Conservation (phyloP, 2,329 filamentous ascomycete genomes). For the Paecilomyces fulvus region DNA sequence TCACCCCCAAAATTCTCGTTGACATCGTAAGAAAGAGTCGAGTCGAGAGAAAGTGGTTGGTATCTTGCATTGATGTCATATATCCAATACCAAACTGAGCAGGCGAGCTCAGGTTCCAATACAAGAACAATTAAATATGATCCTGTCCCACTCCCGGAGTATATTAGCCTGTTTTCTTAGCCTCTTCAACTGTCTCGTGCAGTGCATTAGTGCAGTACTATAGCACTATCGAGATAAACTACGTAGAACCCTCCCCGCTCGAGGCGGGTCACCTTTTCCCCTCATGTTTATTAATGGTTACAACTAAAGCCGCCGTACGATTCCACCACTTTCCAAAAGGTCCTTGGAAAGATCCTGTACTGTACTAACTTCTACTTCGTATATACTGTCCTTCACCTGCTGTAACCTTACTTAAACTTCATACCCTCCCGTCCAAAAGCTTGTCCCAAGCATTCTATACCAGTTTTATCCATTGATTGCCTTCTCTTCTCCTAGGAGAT, state of each 20-base stretch:
- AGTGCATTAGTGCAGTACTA: too few relatives aligned
- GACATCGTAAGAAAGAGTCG: not conserved
- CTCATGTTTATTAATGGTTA: not conserved
- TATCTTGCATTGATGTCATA: not conserved
- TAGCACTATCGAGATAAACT: not conserved
- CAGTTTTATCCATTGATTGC: not conserved
- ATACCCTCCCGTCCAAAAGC: not conserved
- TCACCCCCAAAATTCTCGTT: not conserved
- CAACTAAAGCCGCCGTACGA: not conserved
- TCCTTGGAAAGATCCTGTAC: not conserved
- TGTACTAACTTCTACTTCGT: not conserved
- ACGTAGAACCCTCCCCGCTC: not conserved
- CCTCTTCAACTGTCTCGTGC: not conserved
- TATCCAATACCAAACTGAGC: not conserved
- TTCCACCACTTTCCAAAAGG: not conserved
- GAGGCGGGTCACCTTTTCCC: not conserved
- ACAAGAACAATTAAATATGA: not conserved
- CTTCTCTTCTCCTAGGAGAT: not conserved
- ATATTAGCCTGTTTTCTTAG: not conserved
- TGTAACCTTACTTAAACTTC: not conserved
- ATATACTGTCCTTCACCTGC: not conserved
- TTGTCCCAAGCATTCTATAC: not conserved
- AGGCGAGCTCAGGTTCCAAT: not conserved
- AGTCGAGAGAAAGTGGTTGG: not conserved
- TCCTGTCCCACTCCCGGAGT: not conserved